Percentiles rank a stretch among this genome's conserved stretches.
phyloP scores from a whole-genome alignment of 495 filamentous ascomycete species.

The Apiosordaria backusii region DNA sequence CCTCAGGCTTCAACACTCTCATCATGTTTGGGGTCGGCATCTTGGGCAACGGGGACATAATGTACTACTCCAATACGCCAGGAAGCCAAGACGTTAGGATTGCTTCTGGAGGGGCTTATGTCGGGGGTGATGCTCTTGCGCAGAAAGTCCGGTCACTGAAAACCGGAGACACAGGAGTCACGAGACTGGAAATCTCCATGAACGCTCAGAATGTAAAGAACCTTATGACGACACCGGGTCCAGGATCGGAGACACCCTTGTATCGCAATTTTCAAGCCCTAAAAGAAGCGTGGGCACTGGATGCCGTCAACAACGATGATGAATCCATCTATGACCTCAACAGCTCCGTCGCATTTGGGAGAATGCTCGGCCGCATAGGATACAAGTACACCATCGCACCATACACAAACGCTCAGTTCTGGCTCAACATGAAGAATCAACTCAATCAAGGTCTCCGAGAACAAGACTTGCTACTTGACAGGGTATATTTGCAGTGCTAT shows the following conservation, averaged over 20 bases:
- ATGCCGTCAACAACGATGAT: conserved; percentile 46
- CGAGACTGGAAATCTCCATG: conserved; percentile 42
- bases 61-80: conserved; percentile 46
- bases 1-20: conserved; percentile 41
- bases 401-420: conserved; percentile 39
- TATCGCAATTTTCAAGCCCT: conserved; percentile 39
- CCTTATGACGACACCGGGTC: conserved; percentile 35
- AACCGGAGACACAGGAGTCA: conserved; percentile 26
- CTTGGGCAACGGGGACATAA: conserved; percentile 41
- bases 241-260: conserved; percentile 29
- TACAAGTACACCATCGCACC: conserved; percentile 42
- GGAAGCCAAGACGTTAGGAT: conserved; percentile 35
- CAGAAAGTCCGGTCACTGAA: conserved; percentile 43
- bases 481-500: conserved; percentile 43
- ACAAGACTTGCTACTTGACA: conserved; percentile 31
- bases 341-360: conserved; percentile 38
- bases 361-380: conserved; percentile 38
- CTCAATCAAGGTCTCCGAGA: conserved; percentile 27
- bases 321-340: conserved; percentile 41
- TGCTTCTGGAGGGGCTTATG: conserved; percentile 35
- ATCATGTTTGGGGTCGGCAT: conserved; percentile 44
- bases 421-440: conserved; percentile 30
- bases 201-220: conserved; percentile 39
- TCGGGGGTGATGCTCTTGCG: conserved; percentile 38
- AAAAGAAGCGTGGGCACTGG: conserved; percentile 38